Evolutionary conservation across 139 green algal species (phyloP), one percentile per base, ranked within the genome.

Genomic region (Auxenochlorella protothecoides): DNA sequence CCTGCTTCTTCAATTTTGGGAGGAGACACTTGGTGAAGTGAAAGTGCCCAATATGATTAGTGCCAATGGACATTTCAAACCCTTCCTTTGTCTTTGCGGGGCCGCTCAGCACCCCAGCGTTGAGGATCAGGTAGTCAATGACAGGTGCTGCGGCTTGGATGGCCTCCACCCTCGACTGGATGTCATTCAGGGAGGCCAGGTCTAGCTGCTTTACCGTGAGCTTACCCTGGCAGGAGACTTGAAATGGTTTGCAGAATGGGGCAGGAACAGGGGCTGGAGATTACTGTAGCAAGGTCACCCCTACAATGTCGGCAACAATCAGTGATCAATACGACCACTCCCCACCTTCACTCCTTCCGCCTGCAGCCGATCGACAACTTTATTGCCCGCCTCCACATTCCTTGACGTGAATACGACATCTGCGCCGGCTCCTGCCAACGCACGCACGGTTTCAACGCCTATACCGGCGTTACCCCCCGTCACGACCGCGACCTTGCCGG

Each of bases 21-120:
- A 83, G 62, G 53, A 87, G 76, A 15, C 59, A 14, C 59, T 74
- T 27, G 2, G 71, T 78, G 10, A 87, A 69, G 13, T 68, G 62
- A 44, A 81, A 71, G 63, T 87, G 81, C 1, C 81, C 81, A 59
- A 84, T 72, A 69, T 87, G 79, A 53, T 84, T 85, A 4, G 72
- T 77, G 53, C 79, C 82, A 14, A 85, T 74, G 59, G 83, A 74
- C 66, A 74, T 63, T 68, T 83, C 80, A 64, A 84, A 85, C 6
- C 82, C 82, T 15, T 87, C 75, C 2, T 66, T 67, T 2, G 84
- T 90, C 15, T 72, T 63, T 5, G 53, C 8, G 11, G 68, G 56
- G 51, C 70, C 53, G 53, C 78, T 71, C 53, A 88, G 87, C 53
- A 88, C 65, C 11, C 81, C 83, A 7, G 79, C 64, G 52, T 75